Percentiles rank a stretch among this genome's conserved stretches.
Evolutionary conservation across 345 rosid genomes (phyloP).

Genomic region (Lepidium sativum): DNA sequence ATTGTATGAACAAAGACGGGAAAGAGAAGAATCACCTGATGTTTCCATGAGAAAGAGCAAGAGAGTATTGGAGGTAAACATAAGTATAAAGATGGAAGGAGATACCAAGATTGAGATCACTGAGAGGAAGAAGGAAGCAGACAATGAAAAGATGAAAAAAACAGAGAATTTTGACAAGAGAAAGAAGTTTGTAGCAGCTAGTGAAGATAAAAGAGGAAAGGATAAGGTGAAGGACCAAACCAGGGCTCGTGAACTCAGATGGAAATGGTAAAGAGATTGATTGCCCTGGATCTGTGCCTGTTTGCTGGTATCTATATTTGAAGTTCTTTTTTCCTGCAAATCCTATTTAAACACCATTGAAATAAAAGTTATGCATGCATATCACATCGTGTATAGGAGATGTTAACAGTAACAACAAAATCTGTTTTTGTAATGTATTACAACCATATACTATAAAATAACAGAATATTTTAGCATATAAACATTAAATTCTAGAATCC

Average conservation of each 20-base stretch:
- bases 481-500: too few relatives aligned
- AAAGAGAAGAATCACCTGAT: constrained; percentile 28
- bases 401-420: constrained; percentile 3
- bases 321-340: not conserved
- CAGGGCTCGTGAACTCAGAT: constrained; percentile 26
- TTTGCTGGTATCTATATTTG: constrained; percentile 5
- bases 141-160: not conserved
- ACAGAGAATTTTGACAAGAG: constrained; percentile 22
- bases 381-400: not conserved
- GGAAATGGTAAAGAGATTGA: constrained; percentile 37
- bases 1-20: constrained; percentile 48
- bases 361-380: not conserved
- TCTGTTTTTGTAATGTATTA: not conserved
- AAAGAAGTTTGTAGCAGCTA: constrained; percentile 38
- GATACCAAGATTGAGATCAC: constrained; percentile 57
- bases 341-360: not conserved
- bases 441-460: not conserved
- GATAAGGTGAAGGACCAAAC: constrained; percentile 17
- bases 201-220: constrained; percentile 16
- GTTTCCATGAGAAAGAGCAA: constrained; percentile 19
- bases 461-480: too few relatives aligned
- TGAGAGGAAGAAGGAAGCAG: constrained; percentile 41
- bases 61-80: constrained; percentile 41
- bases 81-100: constrained; percentile 64
- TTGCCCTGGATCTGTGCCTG: not conserved